These are phyloP conservation scores for Sarocladium strictum DNA, from an alignment of 2,329 filamentous ascomycete species.

Conservation along the genomic window DNA sequence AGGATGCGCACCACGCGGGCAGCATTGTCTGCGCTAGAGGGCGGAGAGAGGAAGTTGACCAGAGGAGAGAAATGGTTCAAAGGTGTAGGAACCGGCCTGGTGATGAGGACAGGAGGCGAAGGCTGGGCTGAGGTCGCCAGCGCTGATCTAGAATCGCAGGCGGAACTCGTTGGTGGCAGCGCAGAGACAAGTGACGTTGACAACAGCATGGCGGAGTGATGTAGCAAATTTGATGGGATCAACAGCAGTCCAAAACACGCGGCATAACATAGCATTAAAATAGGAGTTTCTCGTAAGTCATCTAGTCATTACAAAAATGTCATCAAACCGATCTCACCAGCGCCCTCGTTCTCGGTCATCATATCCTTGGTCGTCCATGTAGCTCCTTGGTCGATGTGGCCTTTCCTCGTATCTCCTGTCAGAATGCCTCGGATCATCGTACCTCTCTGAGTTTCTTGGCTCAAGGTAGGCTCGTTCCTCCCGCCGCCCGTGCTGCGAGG, in stretches of 20 bases:
- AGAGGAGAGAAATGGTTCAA: constrained; percentile 69
- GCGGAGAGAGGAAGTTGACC: constrained; percentile 60
- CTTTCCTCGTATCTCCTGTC: constrained; percentile 14
- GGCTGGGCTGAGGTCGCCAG: constrained; percentile 28
- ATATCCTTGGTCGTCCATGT: neutral
- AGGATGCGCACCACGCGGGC: constrained; percentile 66
- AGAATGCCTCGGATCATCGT: constrained; percentile 17
- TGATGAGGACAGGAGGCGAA: constrained; percentile 58
- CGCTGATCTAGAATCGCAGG: constrained; percentile 15
- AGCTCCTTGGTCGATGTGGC: neutral
- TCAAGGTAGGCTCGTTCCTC: neutral
- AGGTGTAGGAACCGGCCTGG: constrained; percentile 51
- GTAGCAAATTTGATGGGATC: neutral
- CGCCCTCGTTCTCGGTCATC: neutral
- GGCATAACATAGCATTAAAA: neutral
- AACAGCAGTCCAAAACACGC: neutral
- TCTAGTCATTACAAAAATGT: neutral
- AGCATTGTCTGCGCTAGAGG: constrained; percentile 71
- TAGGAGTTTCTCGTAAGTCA: constrained; percentile 3
- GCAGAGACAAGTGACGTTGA: neutral
- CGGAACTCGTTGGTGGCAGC: neutral
- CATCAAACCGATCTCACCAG: neutral
- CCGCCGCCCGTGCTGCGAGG: neutral
- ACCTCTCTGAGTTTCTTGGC: constrained; percentile 3
- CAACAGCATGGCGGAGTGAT: neutral